These are phyloP conservation scores for Saksenaea oblongispora DNA, from an alignment of 371 early-diverging fungal species.

Conservation along the genomic window DNA sequence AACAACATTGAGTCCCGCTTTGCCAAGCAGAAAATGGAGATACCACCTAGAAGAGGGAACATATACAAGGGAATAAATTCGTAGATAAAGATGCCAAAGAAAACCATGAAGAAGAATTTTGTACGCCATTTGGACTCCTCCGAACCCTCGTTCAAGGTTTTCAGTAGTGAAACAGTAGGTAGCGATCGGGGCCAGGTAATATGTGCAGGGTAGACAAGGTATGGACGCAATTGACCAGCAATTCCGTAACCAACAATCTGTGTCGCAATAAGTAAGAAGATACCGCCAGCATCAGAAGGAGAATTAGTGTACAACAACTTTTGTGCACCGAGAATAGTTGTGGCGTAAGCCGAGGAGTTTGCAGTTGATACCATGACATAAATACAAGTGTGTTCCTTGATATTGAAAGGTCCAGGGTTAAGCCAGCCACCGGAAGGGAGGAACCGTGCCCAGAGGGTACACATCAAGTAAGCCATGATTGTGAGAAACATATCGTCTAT, in stretches of 20 bases:
- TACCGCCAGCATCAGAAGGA: slow-evolving; percentile 39
- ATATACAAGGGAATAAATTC: slow-evolving; percentile 53
- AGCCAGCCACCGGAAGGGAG: slow-evolving; percentile 28
- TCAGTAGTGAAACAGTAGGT: slow-evolving; percentile 71
- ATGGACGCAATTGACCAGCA: slow-evolving; percentile 73
- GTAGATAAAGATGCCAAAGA: slow-evolving; percentile 37
- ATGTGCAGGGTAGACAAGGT: slow-evolving; percentile 73
- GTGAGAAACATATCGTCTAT: slow-evolving; percentile 43
- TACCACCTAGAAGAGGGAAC: slow-evolving; percentile 49
- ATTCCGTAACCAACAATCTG: slow-evolving; percentile 81
- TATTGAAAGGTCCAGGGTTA: slow-evolving; percentile 40
- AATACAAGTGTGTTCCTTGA: slow-evolving; percentile 38
- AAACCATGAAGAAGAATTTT: slow-evolving; percentile 54
- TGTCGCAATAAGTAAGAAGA: slow-evolving; percentile 56
- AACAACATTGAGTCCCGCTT: slow-evolving; percentile 49
- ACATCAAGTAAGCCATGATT: slow-evolving; percentile 40
- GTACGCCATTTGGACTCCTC: slow-evolving; percentile 63
- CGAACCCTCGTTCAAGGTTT: slow-evolving; percentile 64
- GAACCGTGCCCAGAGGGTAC: slow-evolving; percentile 28
- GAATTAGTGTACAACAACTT: slow-evolving; percentile 49
- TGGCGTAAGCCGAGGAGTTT: slow-evolving; percentile 44
- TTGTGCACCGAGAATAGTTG: slow-evolving; percentile 59
- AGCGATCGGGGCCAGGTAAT: slow-evolving; percentile 88
- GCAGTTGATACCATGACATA: slow-evolving; percentile 42
- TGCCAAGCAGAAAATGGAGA: slow-evolving; percentile 50